Evolutionary conservation across 495 filamentous ascomycete species (phyloP).

Genomic region (Neurospora sp.): DNA sequence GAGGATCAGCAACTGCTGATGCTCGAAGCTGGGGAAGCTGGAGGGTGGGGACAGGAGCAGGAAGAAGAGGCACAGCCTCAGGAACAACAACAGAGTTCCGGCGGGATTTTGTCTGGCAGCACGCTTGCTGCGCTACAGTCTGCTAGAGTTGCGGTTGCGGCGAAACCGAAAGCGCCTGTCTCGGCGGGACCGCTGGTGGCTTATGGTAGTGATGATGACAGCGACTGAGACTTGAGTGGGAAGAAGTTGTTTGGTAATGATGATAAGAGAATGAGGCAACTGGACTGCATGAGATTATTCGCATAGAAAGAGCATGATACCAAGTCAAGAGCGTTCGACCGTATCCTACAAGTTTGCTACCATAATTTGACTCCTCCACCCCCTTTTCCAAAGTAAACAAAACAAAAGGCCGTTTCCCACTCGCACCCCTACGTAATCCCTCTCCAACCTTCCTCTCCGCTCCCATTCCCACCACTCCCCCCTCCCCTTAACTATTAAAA

Average conservation of each 20-base stretch:
- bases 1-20: constrained; percentile 40
- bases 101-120: constrained; percentile 70
- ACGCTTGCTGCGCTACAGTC: constrained; percentile 64
- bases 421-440: background rate
- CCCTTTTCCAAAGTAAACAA: background rate
- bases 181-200: constrained; percentile 64
- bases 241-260: background rate
- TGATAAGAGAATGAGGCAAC: background rate
- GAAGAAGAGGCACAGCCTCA: constrained; percentile 30
- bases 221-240: constrained; percentile 38
- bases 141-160: constrained; percentile 37
- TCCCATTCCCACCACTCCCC: background rate
- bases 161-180: constrained; percentile 35
- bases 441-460: background rate
- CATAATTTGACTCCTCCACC: background rate
- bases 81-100: constrained; percentile 25
- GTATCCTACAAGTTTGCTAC: background rate
- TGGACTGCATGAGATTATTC: background rate
- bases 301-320: background rate
- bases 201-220: constrained; percentile 70
- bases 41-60: constrained; percentile 36
- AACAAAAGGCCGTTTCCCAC: background rate
- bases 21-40: constrained; percentile 31
- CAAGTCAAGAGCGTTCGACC: background rate
- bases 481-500: constrained; percentile 57